Percentiles rank a stretch among this genome's conserved stretches.
Conservation (phyloP, 2,329 filamentous ascomycete genomes). For the Aspergillus candidus region DNA sequence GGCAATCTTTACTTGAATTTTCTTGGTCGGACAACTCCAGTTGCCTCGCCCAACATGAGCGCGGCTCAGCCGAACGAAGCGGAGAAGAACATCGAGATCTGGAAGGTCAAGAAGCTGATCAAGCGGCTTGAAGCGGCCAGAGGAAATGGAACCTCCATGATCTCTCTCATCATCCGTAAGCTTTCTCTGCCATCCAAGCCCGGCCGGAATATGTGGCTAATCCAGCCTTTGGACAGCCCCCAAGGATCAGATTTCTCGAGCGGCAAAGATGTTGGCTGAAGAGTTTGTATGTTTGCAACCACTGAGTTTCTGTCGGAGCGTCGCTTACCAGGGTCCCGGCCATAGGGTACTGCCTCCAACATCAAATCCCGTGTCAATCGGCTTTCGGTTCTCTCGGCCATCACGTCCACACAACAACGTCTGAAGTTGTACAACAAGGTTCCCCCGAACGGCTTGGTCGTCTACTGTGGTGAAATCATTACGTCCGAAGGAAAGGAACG, state of each 20-base stretch:
- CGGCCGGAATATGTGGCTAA: constrained; percentile 13
- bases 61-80: constrained; percentile 77
- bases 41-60: constrained; percentile 64
- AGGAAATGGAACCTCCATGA: constrained; percentile 99
- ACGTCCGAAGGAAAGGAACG: constrained; percentile 97
- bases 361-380: constrained; percentile 99
- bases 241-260: constrained; percentile 94
- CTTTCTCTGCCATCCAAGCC: constrained; percentile 15
- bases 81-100: constrained; percentile 89
- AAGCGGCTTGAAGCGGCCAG: constrained; percentile 95
- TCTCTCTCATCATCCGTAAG: constrained; percentile 96
- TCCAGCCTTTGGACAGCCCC: constrained; percentile 56
- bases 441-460: constrained; percentile 90
- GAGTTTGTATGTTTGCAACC: constrained; percentile 67
- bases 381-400: constrained; percentile 94
- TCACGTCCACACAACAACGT: constrained; percentile 97
- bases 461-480: constrained; percentile 99
- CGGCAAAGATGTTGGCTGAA: constrained; percentile 99
- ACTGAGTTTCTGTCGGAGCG: not conserved
- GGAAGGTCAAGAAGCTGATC: constrained; percentile 99
- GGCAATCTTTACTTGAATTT: constrained; percentile 15
- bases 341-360: constrained; percentile 90
- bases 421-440: constrained; percentile 99
- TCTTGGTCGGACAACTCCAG: constrained; percentile 19
- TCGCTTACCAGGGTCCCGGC: constrained; percentile 7